Base-by-base conservation (phyloP, 345 rosid genomes). In the Melaleuca alternifolia region DNA sequence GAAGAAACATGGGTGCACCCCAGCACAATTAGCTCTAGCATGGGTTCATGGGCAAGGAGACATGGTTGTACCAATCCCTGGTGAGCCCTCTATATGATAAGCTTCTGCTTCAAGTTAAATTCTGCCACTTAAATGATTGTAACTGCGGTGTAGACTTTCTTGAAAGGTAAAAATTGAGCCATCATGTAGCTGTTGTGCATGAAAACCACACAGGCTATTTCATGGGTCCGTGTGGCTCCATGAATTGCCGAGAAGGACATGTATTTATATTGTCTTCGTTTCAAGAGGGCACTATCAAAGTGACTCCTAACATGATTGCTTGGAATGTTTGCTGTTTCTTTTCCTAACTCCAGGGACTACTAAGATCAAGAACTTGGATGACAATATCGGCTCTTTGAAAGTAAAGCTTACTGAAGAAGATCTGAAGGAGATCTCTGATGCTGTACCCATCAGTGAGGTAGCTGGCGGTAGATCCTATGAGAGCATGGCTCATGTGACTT, bases 1-100 rank as follows among this genome's bases (percentile, higher is more conserved):
- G 2, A 86, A 88, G 89, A 92, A 91, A 89, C 91, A 87, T 76
- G 88, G 86, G 48, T 92, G 96, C 83, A 52, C 92, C 83, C 90
- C 94, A 28, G 89, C 91, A 51, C 94, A 92, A 87, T 88, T 92
- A 18, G 93, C 94, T 23, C 88, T 94, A 28, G 94, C 94, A n/a
- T 94, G 96, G 96, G 50, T 94, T 89, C 90, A 90, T n/a, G 85
- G 87, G 53, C 92, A 92, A 86, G 93, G 92, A 51, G 91, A 92
- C 53, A 93, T 87, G 84, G 92, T 92, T 86, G 93, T 90, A 21
- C 96, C 96, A 24, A 92, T 92, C 85, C 94, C 94, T 41, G 94
- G 94, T 93, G 59, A 88, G 90, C 82, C 21, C 26, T 59, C 5
- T 2, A 51, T 86, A 46, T 21, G 83, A 81, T 62, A 15, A 46